These are phyloP conservation scores for Petunia secreta DNA, from an alignment of 257 asterid species.

Conservation along the genomic window DNA sequence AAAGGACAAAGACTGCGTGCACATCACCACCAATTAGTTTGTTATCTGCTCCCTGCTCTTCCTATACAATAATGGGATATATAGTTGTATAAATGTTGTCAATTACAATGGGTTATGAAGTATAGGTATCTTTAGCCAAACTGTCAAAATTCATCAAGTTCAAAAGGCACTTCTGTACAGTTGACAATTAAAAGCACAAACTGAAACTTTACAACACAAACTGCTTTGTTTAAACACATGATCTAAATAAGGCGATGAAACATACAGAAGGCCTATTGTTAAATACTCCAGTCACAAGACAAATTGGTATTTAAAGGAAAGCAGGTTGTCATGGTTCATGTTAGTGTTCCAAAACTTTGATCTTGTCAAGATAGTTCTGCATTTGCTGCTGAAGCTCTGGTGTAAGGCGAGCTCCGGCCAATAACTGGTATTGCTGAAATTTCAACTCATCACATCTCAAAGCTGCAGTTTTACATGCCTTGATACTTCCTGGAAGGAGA, in stretches of 20 bases:
- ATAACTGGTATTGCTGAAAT: conserved; percentile 71
- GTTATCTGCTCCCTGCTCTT: too few relatives aligned
- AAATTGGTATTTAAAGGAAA: background rate
- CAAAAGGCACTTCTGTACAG: background rate
- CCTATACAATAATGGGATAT: too few relatives aligned
- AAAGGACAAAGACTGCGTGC: too few relatives aligned
- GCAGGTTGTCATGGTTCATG: background rate
- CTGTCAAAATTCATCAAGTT: background rate
- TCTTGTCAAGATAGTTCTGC: conserved; percentile 75
- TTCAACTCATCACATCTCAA: conserved; percentile 78
- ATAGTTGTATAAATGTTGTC: too few relatives aligned
- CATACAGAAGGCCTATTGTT: too few relatives aligned
- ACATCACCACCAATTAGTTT: too few relatives aligned
- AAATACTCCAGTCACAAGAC: background rate
- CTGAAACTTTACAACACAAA: background rate
- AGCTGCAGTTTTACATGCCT: conserved; percentile 81
- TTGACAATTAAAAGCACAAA: background rate
- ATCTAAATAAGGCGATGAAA: background rate
- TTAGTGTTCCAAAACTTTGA: conserved; percentile 76
- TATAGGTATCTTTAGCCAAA: too few relatives aligned
- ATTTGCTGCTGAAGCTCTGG: conserved; percentile 55
- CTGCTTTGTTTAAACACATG: background rate
- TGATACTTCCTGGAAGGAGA: conserved; percentile 63
- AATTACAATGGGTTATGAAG: too few relatives aligned
- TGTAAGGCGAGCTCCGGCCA: conserved; percentile 52